Conservation (phyloP, 805 yeast species). For the Cyberlindnera misumaiensis region DNA sequence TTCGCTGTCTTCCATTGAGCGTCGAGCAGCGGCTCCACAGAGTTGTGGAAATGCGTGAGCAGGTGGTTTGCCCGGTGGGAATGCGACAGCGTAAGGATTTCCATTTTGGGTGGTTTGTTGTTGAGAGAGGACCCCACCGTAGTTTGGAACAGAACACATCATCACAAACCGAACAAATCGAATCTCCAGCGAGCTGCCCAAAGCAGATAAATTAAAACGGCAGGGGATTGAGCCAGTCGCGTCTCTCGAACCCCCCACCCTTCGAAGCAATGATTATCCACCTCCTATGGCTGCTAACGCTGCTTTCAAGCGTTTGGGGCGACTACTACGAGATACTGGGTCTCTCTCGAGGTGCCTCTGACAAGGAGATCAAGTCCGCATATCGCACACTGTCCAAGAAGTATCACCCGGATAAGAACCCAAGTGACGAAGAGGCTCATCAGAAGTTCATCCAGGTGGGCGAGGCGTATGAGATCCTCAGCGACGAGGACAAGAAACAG, state of each 20-base stretch:
- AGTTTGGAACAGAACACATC: not conserved
- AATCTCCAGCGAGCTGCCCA: too few species aligned
- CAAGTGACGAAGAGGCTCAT: constrained; percentile 75
- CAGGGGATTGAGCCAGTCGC: too few species aligned
- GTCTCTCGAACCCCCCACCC: not conserved
- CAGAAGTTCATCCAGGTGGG: constrained; percentile 85
- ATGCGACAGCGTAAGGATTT: constrained; percentile 55
- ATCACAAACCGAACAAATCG: not conserved
- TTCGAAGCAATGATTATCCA: not conserved
- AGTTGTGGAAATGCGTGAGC: constrained; percentile 74
- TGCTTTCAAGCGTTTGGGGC: not conserved
- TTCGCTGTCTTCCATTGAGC: constrained; percentile 20
- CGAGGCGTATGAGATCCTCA: constrained; percentile 84
- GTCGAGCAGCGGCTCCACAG: constrained; percentile 64
- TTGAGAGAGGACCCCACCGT: not conserved
- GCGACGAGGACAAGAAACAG: constrained; percentile 60
- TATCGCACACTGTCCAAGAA: constrained; percentile 76
- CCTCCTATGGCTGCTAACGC: not conserved
- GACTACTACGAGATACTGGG: constrained; percentile 65
- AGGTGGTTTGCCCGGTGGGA: constrained; percentile 73
- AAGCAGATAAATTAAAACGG: too few species aligned
- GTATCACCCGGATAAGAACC: constrained; percentile 93
- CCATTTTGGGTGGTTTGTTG: not conserved
- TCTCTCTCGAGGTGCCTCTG: constrained; percentile 59
- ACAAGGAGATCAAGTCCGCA: constrained; percentile 78